Evolutionary conservation across 106 monocot genomes (phyloP).

Genomic region (Acorus gramineus): DNA sequence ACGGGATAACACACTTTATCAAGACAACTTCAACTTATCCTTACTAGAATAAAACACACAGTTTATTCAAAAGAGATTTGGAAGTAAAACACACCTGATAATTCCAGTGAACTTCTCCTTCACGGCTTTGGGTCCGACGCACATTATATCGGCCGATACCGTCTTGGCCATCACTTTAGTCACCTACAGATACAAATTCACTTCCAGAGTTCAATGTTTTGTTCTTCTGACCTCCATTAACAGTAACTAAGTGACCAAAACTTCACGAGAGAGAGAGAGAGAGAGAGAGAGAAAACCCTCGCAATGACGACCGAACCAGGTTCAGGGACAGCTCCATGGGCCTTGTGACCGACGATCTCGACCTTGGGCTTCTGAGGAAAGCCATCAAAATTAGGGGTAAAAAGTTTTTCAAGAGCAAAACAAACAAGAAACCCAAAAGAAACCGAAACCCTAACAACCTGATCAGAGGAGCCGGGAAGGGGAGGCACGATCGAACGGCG

Average conservation of each 20-base stretch:
- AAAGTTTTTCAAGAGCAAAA: neutral
- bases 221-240: neutral
- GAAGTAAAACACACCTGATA: too few relatives aligned
- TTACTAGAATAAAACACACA: neutral
- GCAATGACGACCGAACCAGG: constrained; percentile 62
- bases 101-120: constrained; percentile 86
- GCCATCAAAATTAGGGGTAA: neutral
- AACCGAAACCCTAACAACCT: constrained; percentile 17
- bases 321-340: constrained; percentile 67
- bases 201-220: too few relatives aligned
- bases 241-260: neutral
- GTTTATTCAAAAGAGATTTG: too few relatives aligned
- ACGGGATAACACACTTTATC: too few relatives aligned
- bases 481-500: constrained; percentile 24
- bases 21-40: too few relatives aligned
- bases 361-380: constrained; percentile 41
- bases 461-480: constrained; percentile 35
- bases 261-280: neutral
- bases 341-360: constrained; percentile 70
- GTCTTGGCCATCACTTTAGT: constrained; percentile 86
- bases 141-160: constrained; percentile 93
- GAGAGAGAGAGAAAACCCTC: constrained; percentile 21
- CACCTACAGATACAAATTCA: constrained; percentile 29
- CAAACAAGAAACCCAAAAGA: neutral
- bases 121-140: constrained; percentile 73